Conservation (phyloP, 768 basidiomycete species). For the Sistotremastrum niveocremeum region DNA sequence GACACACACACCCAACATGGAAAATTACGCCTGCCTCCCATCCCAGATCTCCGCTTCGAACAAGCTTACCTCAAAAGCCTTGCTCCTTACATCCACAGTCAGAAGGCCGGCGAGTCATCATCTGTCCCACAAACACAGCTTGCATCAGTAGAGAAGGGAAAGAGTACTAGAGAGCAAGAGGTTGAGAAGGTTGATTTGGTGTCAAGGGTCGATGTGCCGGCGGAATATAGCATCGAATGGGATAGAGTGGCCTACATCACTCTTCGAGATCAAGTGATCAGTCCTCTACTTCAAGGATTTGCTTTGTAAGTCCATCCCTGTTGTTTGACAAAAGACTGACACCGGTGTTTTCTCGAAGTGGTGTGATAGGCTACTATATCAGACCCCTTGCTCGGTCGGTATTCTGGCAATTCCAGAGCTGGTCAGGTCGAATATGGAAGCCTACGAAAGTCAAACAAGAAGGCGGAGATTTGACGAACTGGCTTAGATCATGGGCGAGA, state of each 20-base stretch:
- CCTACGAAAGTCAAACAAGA: background rate
- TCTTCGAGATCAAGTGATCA: constrained; percentile 51
- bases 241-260: constrained; percentile 47
- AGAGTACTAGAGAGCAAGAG: constrained; percentile 16
- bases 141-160: constrained; percentile 11
- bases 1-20: background rate
- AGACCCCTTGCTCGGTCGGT: constrained; percentile 15
- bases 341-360: constrained; percentile 20
- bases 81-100: constrained; percentile 34
- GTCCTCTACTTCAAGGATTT: constrained; percentile 52
- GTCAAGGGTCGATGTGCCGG: constrained; percentile 20
- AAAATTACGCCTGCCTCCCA: constrained; percentile 29
- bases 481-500: constrained; percentile 10
- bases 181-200: constrained; percentile 11
- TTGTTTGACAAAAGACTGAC: background rate
- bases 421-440: background rate
- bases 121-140: background rate
- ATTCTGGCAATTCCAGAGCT: background rate
- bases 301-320: constrained; percentile 36
- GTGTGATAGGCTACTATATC: constrained; percentile 31
- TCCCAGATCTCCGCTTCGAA: constrained; percentile 71
- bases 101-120: constrained; percentile 13
- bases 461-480: no score
- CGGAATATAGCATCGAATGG: constrained; percentile 35
- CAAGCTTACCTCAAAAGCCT: constrained; percentile 54